These are phyloP conservation scores for Polytolypa hystricis DNA, from an alignment of 2,329 filamentous ascomycete genomes.

Conservation along the genomic window DNA sequence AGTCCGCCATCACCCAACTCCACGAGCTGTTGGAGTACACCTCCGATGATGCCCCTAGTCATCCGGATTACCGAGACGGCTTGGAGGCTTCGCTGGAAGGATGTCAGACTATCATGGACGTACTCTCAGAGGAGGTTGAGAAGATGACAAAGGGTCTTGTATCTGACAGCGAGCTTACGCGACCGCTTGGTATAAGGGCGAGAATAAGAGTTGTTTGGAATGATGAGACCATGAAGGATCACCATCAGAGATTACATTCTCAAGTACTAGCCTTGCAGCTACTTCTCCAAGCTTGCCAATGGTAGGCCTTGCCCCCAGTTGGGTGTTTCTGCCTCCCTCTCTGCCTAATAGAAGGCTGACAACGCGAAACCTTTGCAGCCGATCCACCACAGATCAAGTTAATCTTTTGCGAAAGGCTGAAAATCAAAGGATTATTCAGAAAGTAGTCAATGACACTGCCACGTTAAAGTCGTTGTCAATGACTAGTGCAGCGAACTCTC, in stretches of 20 bases:
- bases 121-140: constrained; percentile 24
- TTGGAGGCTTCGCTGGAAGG: constrained; percentile 26
- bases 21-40: constrained; percentile 24
- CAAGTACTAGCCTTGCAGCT: constrained; percentile 29
- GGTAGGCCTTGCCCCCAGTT: constrained; percentile 16
- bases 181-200: constrained; percentile 16
- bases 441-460: constrained; percentile 27
- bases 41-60: constrained; percentile 15
- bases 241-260: constrained; percentile 24
- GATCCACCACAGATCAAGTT: constrained; percentile 24
- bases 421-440: constrained; percentile 25
- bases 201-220: constrained; percentile 26
- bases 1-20: constrained; percentile 26
- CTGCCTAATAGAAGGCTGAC: background rate
- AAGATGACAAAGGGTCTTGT: constrained; percentile 17
- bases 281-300: constrained; percentile 29
- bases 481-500: constrained; percentile 18
- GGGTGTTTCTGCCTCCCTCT: background rate
- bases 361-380: constrained; percentile 15
- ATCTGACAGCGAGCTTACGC: constrained; percentile 11
- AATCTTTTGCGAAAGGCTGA: constrained; percentile 22
- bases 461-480: constrained; percentile 24
- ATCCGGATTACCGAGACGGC: constrained; percentile 19
- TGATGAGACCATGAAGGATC: constrained; percentile 25
- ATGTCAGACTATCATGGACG: constrained; percentile 26